Conservation (phyloP, 305 asterid genomes). For the Striga hermonthica region DNA sequence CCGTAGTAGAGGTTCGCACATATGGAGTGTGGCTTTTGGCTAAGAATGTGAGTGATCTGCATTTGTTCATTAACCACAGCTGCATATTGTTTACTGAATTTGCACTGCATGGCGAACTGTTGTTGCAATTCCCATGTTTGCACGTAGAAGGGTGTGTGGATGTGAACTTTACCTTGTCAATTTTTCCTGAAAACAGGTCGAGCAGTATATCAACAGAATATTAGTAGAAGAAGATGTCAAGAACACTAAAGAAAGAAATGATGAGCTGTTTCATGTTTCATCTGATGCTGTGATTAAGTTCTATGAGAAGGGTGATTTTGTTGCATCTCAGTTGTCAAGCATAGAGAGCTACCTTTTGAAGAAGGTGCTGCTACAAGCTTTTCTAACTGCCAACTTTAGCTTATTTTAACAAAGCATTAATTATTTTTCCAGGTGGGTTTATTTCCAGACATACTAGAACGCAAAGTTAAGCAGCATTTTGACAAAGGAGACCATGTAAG, state of each 20-base stretch:
- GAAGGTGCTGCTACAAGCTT: constrained; percentile 47
- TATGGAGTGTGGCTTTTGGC: constrained; percentile 94
- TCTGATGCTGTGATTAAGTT: constrained; percentile 51
- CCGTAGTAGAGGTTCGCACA: constrained; percentile 78
- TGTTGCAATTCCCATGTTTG: constrained; percentile 17
- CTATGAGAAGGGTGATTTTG: constrained; percentile 79
- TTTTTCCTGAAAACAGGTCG: constrained; percentile 53
- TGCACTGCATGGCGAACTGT: background rate
- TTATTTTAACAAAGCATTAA: constrained; percentile 32
- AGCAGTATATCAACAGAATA: constrained; percentile 84
- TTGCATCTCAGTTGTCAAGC: constrained; percentile 63
- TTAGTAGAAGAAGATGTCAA: constrained; percentile 83
- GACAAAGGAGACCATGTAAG: constrained; percentile 88
- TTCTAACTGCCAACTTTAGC: constrained; percentile 1
- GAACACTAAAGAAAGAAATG: constrained; percentile 46
- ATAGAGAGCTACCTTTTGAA: constrained; percentile 65
- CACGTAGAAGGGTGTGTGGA: background rate
- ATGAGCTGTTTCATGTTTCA: constrained; percentile 57
- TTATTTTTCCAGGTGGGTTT: constrained; percentile 64
- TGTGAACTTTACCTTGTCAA: constrained; percentile 25
- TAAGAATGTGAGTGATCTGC: constrained; percentile 61
- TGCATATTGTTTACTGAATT: constrained; percentile 4
- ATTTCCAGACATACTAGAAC: constrained; percentile 86
- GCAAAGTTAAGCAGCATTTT: constrained; percentile 75
- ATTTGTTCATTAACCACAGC: constrained; percentile 25